A percentile compares a stretch with the other conserved stretches of the same genome.
phyloP scores from a whole-genome alignment of 1,284 basidiomycete genomes.

The Coniferiporia sulphurascens region DNA sequence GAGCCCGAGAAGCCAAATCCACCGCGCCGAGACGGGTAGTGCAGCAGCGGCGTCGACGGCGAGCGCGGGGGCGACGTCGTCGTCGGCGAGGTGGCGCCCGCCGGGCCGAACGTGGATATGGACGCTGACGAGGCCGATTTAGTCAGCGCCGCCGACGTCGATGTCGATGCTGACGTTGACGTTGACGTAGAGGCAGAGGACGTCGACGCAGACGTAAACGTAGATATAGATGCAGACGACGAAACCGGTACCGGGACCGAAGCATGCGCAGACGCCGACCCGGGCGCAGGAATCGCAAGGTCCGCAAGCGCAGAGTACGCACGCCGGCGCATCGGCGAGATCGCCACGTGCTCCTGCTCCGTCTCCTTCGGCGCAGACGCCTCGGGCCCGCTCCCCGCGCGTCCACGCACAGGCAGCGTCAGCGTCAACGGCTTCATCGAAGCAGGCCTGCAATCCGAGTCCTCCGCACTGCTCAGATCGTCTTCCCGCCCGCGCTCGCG shows the following conservation, averaged over 20 bases:
- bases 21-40: background rate
- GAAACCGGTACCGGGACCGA: background rate
- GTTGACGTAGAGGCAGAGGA: background rate
- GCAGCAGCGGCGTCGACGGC: background rate
- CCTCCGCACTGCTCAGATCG: no score
- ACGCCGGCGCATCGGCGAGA: conserved; percentile 10
- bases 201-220: background rate
- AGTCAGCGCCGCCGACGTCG: background rate
- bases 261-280: background rate
- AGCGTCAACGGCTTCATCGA: no score
- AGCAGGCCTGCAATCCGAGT: no score
- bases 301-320: conserved; percentile 12
- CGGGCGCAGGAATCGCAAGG: background rate
- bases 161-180: background rate
- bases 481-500: no score
- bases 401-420: no score
- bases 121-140: background rate
- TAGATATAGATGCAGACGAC: background rate
- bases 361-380: background rate
- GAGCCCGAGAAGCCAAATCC: no score
- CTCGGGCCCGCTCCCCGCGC: no score
- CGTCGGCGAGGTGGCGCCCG: no score
- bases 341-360: background rate
- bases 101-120: no score
- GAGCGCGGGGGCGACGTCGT: no score